These are phyloP conservation scores for Calocybe indica DNA, from an alignment of 768 basidiomycete genomes.

Conservation along the genomic window DNA sequence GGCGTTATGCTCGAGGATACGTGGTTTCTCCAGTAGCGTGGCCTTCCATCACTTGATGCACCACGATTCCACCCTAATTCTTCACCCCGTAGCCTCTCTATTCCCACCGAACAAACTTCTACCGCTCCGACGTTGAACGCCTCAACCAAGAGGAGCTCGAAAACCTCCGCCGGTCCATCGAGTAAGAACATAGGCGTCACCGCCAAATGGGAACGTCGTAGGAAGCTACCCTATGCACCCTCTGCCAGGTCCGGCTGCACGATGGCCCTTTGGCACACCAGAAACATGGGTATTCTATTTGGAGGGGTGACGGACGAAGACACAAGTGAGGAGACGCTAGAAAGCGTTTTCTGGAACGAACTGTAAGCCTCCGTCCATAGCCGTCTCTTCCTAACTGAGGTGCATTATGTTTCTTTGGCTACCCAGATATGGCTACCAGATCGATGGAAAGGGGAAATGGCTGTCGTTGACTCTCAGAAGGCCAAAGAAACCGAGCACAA, in stretches of 20 bases:
- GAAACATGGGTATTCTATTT: constrained; percentile 71
- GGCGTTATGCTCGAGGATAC: constrained; percentile 90
- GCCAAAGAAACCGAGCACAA: constrained; percentile 49
- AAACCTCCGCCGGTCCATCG: constrained; percentile 38
- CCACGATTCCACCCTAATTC: background rate
- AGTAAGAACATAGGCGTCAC: constrained; percentile 6
- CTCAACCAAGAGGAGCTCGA: constrained; percentile 16
- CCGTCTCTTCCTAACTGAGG: background rate
- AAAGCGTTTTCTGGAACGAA: constrained; percentile 86
- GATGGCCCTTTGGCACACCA: constrained; percentile 75
- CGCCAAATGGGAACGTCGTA: constrained; percentile 84
- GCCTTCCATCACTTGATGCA: background rate
- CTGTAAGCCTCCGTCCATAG: constrained; percentile 39
- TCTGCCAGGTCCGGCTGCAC: constrained; percentile 75
- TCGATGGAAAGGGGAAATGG: constrained; percentile 73
- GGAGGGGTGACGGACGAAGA: constrained; percentile 90
- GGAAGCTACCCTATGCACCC: constrained; percentile 64
- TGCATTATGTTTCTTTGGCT: background rate
- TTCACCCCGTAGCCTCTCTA: background rate
- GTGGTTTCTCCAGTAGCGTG: constrained; percentile 71
- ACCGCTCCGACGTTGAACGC: constrained; percentile 11
- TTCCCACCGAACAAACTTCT: constrained; percentile 14
- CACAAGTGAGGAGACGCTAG: constrained; percentile 73
- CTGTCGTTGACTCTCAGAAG: constrained; percentile 69
- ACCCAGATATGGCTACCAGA: constrained; percentile 71